phyloP scores from a whole-genome alignment of 441 rosid genomes.

The Populus hybrid region DNA sequence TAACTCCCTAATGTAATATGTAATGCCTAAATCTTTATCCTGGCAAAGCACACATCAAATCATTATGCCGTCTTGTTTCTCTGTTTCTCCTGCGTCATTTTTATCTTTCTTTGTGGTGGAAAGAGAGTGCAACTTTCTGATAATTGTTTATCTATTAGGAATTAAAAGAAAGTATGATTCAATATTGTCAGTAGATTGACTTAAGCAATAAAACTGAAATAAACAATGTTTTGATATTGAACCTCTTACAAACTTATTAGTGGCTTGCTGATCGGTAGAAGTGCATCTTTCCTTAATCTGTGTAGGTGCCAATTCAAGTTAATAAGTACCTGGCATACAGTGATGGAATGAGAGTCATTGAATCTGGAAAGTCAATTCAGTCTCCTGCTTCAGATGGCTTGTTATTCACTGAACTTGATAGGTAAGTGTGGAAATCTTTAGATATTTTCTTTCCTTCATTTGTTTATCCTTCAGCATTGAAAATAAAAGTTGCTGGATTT shows the following conservation, averaged over 20 bases:
- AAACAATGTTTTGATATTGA: neutral
- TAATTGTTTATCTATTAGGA: neutral
- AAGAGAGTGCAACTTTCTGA: neutral
- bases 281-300: neutral
- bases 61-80: neutral
- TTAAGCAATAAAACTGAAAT: neutral
- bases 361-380: conserved; percentile 61
- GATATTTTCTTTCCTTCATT: neutral
- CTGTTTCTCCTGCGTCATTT: neutral
- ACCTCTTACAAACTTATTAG: neutral
- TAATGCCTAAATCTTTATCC: neutral
- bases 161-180: neutral
- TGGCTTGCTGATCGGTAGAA: neutral
- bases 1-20: neutral
- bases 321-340: conserved; percentile 91
- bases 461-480: neutral
- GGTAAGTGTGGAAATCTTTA: conserved; percentile 38
- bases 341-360: conserved; percentile 89
- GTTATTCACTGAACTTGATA: conserved; percentile 74
- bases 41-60: neutral
- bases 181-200: neutral
- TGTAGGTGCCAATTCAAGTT: conserved; percentile 89
- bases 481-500: neutral
- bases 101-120: neutral
- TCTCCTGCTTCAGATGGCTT: conserved; percentile 69